A percentile compares a stretch with the other conserved stretches of the same genome.
Evolutionary conservation across 2,329 filamentous ascomycete genomes (phyloP).

Genomic region (Tolypocladium tundrense): DNA sequence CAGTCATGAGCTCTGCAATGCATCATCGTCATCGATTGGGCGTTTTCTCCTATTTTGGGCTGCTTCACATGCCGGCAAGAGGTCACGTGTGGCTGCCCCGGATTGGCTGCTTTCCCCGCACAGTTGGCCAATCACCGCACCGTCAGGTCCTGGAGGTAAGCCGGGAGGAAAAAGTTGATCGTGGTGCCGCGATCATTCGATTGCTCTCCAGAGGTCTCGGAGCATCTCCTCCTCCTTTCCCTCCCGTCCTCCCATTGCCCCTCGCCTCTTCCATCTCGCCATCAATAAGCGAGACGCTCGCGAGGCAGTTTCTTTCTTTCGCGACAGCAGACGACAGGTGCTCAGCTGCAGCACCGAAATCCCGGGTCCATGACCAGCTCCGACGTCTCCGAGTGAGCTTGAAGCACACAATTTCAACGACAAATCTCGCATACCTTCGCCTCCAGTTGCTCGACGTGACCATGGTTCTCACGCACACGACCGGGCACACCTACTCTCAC

Average conservation of each 20-base stretch:
- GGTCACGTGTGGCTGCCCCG: conserved; percentile 7
- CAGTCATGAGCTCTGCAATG: neutral
- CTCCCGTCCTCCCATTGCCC: neutral
- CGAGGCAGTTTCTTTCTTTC: neutral
- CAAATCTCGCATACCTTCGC: no score
- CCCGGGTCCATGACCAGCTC: conserved; percentile 11
- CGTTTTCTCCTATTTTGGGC: neutral
- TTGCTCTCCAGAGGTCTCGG: conserved; percentile 7
- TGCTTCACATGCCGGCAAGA: neutral
- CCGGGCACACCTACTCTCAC: conserved; percentile 66
- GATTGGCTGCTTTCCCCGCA: conserved; percentile 17
- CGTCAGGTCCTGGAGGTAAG: neutral
- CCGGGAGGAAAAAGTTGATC: conserved; percentile 8
- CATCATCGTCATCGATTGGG: neutral
- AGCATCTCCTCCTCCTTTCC: conserved; percentile 2
- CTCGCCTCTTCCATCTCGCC: conserved; percentile 1
- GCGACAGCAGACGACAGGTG: neutral
- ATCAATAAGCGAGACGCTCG: conserved; percentile 1
- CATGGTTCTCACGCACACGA: conserved; percentile 55
- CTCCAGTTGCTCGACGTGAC: conserved; percentile 14
- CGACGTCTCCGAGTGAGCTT: conserved; percentile 12
- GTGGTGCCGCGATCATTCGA: conserved; percentile 11
- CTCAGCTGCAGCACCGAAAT: conserved; percentile 4
- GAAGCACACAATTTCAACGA: conserved; percentile 3
- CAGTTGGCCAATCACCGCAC: conserved; percentile 17